Evolutionary conservation across 2,329 filamentous ascomycete species (phyloP).

Genomic region (Cladosporium sp.): DNA sequence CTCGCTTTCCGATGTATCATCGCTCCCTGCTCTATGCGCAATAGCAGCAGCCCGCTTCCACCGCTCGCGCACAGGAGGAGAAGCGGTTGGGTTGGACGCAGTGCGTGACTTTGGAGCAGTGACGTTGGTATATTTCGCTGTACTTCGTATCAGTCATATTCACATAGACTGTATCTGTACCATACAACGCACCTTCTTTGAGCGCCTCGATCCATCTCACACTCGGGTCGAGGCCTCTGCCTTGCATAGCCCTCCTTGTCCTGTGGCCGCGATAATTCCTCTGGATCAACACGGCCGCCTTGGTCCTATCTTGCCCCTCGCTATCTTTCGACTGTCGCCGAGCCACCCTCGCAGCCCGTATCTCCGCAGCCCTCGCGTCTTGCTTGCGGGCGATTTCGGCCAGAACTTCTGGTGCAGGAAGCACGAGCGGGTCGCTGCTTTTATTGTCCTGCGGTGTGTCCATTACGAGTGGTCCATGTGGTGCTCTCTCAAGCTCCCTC

Average conservation of each 20-base stretch:
- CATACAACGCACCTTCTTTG: slow-evolving; percentile 17
- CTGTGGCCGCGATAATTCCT: slow-evolving; percentile 78
- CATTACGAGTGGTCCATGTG: slow-evolving; percentile 1
- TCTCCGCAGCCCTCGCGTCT: slow-evolving; percentile 28
- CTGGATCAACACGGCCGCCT: slow-evolving; percentile 39
- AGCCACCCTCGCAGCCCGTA: neutral
- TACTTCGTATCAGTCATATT: slow-evolving; percentile 20
- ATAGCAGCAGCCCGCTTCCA: slow-evolving; percentile 76
- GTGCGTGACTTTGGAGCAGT: slow-evolving; percentile 48
- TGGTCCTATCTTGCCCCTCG: slow-evolving; percentile 10
- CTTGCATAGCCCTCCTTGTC: slow-evolving; percentile 67
- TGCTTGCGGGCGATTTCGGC: slow-evolving; percentile 38
- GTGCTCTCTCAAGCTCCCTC: neutral
- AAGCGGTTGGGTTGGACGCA: slow-evolving; percentile 25
- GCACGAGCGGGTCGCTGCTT: slow-evolving; percentile 24
- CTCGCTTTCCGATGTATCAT: slow-evolving; percentile 58
- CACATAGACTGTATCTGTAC: neutral
- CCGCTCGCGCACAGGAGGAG: slow-evolving; percentile 54
- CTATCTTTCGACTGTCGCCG: slow-evolving; percentile 6
- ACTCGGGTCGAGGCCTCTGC: slow-evolving; percentile 67
- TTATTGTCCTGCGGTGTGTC: slow-evolving; percentile 17
- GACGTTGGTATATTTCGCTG: slow-evolving; percentile 54
- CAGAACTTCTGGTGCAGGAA: slow-evolving; percentile 36
- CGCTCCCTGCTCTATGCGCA: slow-evolving; percentile 69
- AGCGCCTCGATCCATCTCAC: slow-evolving; percentile 65